Evolutionary conservation across 1,284 basidiomycete species (phyloP).

Genomic region (Malassezia sympodialis): DNA sequence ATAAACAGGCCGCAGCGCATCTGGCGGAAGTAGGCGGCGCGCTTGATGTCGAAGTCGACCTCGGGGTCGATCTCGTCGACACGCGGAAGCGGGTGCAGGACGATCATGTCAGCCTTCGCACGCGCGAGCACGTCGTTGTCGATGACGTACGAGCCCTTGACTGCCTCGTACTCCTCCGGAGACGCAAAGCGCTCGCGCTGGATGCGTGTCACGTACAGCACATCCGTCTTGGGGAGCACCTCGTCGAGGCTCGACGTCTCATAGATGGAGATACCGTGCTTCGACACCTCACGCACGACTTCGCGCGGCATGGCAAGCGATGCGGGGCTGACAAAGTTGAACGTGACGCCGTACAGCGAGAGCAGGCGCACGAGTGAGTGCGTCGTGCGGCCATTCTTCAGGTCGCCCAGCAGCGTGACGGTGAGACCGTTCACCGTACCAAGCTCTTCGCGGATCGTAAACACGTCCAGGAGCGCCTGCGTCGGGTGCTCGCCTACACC

Average conservation of each 20-base stretch:
- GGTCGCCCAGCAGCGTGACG: constrained; percentile 80
- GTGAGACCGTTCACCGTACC: constrained; percentile 95
- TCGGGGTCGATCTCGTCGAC: constrained; percentile 96
- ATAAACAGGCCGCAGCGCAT: constrained; percentile 91
- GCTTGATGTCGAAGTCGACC: constrained; percentile 87
- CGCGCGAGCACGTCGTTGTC: constrained; percentile 83
- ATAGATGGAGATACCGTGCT: constrained; percentile 56
- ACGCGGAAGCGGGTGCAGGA: constrained; percentile 93
- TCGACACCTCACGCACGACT: constrained; percentile 62
- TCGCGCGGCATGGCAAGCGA: constrained; percentile 82
- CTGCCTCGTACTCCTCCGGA: constrained; percentile 72
- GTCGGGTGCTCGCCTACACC: constrained; percentile 96
- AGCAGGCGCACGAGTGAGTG: constrained; percentile 89
- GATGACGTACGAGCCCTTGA: constrained; percentile 85
- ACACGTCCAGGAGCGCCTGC: constrained; percentile 70
- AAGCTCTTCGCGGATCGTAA: constrained; percentile 93
- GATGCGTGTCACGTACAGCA: constrained; percentile 89
- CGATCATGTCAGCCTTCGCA: constrained; percentile 91
- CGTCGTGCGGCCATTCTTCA: constrained; percentile 96
- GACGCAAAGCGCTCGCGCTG: constrained; percentile 87
- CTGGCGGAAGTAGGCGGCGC: constrained; percentile 95
- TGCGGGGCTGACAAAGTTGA: constrained; percentile 90
- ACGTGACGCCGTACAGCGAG: constrained; percentile 68
- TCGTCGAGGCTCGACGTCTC: constrained; percentile 79
- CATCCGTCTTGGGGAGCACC: constrained; percentile 84